phyloP scores from a whole-genome alignment of 2,329 filamentous ascomycete species.

The Penicillium olsonii region DNA sequence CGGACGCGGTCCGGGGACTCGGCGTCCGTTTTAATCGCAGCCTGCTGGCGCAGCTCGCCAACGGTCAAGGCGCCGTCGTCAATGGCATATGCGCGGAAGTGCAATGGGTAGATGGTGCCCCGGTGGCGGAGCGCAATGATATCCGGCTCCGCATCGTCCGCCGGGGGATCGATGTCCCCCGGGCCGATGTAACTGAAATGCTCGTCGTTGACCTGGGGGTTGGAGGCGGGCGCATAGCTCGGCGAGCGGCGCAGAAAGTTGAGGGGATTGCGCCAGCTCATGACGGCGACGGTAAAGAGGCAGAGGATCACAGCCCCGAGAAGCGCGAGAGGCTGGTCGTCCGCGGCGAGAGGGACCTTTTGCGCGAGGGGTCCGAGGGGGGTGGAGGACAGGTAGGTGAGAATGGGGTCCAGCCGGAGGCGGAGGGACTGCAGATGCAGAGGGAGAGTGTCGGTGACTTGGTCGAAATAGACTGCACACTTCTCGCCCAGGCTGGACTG shows the following conservation, averaged over 20 bases:
- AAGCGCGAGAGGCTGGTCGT: slow-evolving; percentile 25
- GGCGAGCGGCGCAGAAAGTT: slow-evolving; percentile 37
- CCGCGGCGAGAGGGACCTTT: slow-evolving; percentile 23
- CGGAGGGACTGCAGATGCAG: slow-evolving; percentile 34
- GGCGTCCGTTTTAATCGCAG: slow-evolving; percentile 40
- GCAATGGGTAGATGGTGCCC: slow-evolving; percentile 43
- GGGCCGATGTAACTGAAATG: slow-evolving; percentile 44
- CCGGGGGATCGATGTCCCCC: slow-evolving; percentile 33
- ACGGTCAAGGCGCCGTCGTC: slow-evolving; percentile 47
- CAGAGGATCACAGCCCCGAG: slow-evolving; percentile 30
- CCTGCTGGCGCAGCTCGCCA: slow-evolving; percentile 42
- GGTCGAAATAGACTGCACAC: slow-evolving; percentile 41
- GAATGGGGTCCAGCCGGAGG: slow-evolving; percentile 30
- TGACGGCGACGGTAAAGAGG: slow-evolving; percentile 32
- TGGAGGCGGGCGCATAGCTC: slow-evolving; percentile 25
- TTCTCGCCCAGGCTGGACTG: slow-evolving; percentile 44
- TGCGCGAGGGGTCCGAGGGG: slow-evolving; percentile 25
- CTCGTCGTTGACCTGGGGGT: slow-evolving; percentile 39
- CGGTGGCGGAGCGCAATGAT: slow-evolving; percentile 47
- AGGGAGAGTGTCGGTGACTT: slow-evolving; percentile 34
- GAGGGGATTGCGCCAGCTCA: slow-evolving; percentile 39
- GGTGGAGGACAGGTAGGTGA: slow-evolving; percentile 26
- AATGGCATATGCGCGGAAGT: slow-evolving; percentile 51
- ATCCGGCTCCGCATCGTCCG: slow-evolving; percentile 43
- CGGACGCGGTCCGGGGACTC: slow-evolving; percentile 41